Percentiles rank a stretch among this genome's conserved stretches.
Conservation (phyloP, 768 basidiomycete species). For the Mycena indigotica region DNA sequence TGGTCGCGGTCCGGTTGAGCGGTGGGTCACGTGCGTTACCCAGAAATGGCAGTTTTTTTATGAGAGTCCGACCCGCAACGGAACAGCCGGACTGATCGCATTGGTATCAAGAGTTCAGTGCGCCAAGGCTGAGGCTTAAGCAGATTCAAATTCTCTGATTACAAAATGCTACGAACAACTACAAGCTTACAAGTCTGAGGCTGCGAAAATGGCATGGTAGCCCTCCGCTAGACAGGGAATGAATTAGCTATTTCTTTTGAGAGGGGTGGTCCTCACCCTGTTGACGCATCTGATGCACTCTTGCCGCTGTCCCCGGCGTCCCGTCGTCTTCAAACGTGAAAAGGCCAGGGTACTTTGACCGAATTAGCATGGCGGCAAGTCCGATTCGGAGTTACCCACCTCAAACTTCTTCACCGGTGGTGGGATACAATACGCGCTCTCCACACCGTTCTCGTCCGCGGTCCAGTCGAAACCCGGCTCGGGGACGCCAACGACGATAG, state of each 20-base stretch:
- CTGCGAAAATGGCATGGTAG: slow-evolving; percentile 20
- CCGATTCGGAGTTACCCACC: too few relatives aligned
- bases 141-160: too few relatives aligned
- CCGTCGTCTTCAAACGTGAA: slow-evolving; percentile 20
- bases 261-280: too few relatives aligned
- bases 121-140: too few relatives aligned
- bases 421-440: slow-evolving; percentile 24
- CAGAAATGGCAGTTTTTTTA: too few relatives aligned
- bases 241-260: neutral
- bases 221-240: slow-evolving; percentile 13
- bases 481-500: slow-evolving; percentile 49
- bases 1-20: too few relatives aligned
- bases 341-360: slow-evolving; percentile 11
- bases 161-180: too few relatives aligned
- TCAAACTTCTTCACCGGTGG: slow-evolving; percentile 35
- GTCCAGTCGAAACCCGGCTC: slow-evolving; percentile 40
- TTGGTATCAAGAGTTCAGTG: too few relatives aligned
- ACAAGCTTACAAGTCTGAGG: slow-evolving; percentile 17
- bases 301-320: slow-evolving; percentile 2
- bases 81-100: too few relatives aligned
- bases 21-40: too few relatives aligned
- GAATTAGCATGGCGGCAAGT: too few relatives aligned
- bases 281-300: slow-evolving; percentile 17
- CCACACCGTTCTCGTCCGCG: slow-evolving; percentile 58
- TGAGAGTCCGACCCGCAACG: too few relatives aligned